A percentile compares a stretch with the other conserved stretches of the same genome.
Evolutionary conservation across 73 alveolate genomes (phyloP).

Genomic region (Symbiodinium pilosum): DNA sequence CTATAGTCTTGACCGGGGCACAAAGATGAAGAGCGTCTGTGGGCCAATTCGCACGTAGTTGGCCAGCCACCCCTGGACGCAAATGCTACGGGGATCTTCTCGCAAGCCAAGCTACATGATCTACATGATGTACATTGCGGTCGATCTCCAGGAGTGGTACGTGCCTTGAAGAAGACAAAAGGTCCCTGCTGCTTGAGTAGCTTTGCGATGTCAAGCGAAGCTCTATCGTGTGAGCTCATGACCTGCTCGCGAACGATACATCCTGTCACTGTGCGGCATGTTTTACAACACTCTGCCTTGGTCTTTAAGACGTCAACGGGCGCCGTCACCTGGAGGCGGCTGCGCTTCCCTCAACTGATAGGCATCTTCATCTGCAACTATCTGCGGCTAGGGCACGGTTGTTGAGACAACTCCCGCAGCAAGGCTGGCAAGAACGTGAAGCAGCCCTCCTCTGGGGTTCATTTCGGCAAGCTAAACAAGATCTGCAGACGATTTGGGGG

Average conservation of each 20-base stretch:
- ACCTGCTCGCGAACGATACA: no score
- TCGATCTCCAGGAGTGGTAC: no score
- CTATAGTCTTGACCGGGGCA: background rate
- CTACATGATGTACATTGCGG: no score
- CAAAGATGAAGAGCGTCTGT: constrained; percentile 73
- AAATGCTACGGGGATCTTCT: no score
- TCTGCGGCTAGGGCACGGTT: background rate
- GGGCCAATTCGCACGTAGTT: constrained; percentile 91
- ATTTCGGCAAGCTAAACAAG: no score
- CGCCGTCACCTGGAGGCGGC: constrained; percentile 53
- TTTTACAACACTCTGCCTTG: constrained; percentile 6
- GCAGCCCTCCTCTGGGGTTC: constrained; percentile 64
- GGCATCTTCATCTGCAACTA: background rate
- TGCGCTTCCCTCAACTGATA: background rate
- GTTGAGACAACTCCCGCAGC: constrained; percentile 73
- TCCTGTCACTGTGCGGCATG: background rate
- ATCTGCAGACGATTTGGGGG: no score
- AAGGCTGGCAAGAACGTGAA: constrained; percentile 69
- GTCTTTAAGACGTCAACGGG: constrained; percentile 87
- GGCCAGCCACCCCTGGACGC: constrained; percentile 95
- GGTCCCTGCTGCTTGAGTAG: constrained; percentile 41
- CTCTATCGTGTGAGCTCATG: constrained; percentile 16
- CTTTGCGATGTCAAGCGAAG: background rate
- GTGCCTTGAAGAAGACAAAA: constrained; percentile 65
- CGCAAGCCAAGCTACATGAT: no score